A percentile compares a stretch with the other conserved stretches of the same genome.
phyloP scores from a whole-genome alignment of 2,329 filamentous ascomycete genomes.

The Talaromyces sp. region DNA sequence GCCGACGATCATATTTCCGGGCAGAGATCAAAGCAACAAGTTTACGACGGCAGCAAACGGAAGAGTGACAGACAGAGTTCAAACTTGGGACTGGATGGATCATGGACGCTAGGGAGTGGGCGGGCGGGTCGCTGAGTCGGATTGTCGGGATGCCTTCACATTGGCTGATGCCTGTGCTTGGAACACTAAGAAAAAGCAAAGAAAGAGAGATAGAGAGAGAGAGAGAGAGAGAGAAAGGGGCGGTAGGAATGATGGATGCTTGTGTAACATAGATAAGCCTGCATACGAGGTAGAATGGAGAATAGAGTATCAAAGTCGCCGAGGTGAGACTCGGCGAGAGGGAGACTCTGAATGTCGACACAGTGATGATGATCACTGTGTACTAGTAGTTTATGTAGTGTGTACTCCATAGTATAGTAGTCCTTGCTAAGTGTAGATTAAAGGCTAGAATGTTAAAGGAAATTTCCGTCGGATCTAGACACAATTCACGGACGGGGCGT shows the following conservation, averaged over 20 bases:
- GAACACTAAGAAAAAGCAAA: not conserved
- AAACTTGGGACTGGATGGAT: not conserved
- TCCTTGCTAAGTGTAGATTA: no score
- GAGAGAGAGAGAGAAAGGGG: not conserved
- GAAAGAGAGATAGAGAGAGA: not conserved
- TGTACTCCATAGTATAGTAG: no score
- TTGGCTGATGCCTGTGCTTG: not conserved
- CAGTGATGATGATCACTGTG: not conserved
- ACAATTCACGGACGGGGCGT: not conserved
- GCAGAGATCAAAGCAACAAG: not conserved
- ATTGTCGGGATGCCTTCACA: constrained; percentile 7
- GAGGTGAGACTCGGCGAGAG: no score
- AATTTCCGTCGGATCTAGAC: not conserved
- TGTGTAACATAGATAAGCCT: not conserved
- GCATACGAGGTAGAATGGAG: not conserved
- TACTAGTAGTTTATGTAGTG: no score
- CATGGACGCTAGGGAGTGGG: constrained; percentile 1
- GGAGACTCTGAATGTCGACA: no score
- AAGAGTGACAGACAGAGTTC: not conserved
- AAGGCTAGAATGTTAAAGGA: not conserved
- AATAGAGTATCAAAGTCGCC: not conserved
- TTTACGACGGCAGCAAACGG: not conserved
- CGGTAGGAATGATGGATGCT: not conserved
- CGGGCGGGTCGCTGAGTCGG: constrained; percentile 10
- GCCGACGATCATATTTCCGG: not conserved